Base-by-base conservation (phyloP, 257 asterid genomes). In the Ajuga chamaepitys region DNA sequence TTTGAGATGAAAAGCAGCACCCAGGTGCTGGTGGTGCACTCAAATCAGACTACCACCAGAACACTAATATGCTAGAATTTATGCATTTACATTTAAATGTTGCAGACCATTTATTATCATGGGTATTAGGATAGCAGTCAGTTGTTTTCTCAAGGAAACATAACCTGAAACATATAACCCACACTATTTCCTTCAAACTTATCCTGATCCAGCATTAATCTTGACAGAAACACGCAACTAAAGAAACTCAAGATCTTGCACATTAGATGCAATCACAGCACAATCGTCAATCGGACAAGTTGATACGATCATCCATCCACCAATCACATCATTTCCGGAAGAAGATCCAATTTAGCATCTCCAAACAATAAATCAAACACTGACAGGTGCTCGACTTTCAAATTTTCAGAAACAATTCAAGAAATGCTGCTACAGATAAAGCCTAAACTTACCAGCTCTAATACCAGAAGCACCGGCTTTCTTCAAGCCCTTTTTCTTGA, bases 401-500 rank as follows among this genome's bases (percentile, higher is more conserved):
- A 24, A 28, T 35, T 21, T 18, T 50, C 64, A 30, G 9, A 40
- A 21, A 3, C 30, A 9, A 12, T 18, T 18, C 48, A 8, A 21
- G 21, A 64, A 69, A 38, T 64, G 28, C 48, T 34, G 30, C 66
- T 32, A 57, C 16, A 59, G 64, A 28, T 6, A 40, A 24, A n/a
- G 42, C 21, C 13, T 3, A 45, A 35, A 28, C 20, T 32, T 81
- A 89, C 97, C 97, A 48, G 97, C 95, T 70, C 97, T 75, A 58
- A 81, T 74, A 45, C 95, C 97, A 16, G 91, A 83, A 77, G 91
- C 94, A 32, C 91, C 97, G 7, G 97, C 95, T 76, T 83, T 86
- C 85, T 89, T 89, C 37, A 89, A 71, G 12, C 97, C 97, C 63
- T 89, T 89, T 67, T 89, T 89, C 95, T 89, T 89, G 66, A 89